Evolutionary conservation across 495 filamentous ascomycete genomes (phyloP).

Genomic region (Tirmania nivea): DNA sequence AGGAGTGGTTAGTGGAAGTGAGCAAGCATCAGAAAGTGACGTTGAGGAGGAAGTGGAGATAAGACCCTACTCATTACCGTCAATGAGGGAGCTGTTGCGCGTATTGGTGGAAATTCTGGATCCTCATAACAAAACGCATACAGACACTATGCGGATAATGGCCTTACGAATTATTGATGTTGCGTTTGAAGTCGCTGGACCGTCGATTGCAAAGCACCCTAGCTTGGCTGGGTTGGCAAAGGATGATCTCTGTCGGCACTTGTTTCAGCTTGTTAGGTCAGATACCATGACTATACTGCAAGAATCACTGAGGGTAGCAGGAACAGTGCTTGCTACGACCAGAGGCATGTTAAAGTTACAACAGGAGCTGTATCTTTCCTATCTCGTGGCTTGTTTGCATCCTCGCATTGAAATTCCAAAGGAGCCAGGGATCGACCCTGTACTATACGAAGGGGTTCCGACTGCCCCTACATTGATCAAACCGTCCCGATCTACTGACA

Average conservation of each 20-base stretch:
- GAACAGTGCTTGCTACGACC: constrained; percentile 77
- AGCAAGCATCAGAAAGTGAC: constrained; percentile 9
- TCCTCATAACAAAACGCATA: constrained; percentile 76
- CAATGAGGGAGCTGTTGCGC: constrained; percentile 79
- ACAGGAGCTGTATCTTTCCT: constrained; percentile 89
- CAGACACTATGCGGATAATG: constrained; percentile 91
- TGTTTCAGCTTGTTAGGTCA: constrained; percentile 91
- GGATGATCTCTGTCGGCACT: constrained; percentile 78
- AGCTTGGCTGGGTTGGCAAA: constrained; percentile 71
- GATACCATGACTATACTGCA: constrained; percentile 87
- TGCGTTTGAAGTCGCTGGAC: constrained; percentile 85
- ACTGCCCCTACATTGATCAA: constrained; percentile 73
- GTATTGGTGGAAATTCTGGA: constrained; percentile 90
- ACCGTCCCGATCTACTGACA: constrained; percentile 37
- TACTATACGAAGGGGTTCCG: constrained; percentile 81
- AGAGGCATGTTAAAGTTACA: constrained; percentile 85
- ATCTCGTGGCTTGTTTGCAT: constrained; percentile 82
- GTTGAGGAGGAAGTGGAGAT: constrained; percentile 31
- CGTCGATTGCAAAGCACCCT: constrained; percentile 84
- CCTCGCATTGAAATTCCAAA: constrained; percentile 77
- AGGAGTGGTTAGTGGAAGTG: constrained; percentile 9
- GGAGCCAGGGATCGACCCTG: constrained; percentile 75
- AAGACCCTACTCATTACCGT: constrained; percentile 78
- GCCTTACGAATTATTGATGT: constrained; percentile 94
- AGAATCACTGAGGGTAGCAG: constrained; percentile 73